phyloP scores from a whole-genome alignment of 2,329 filamentous ascomycete species.

The Sphaerulina populicola region DNA sequence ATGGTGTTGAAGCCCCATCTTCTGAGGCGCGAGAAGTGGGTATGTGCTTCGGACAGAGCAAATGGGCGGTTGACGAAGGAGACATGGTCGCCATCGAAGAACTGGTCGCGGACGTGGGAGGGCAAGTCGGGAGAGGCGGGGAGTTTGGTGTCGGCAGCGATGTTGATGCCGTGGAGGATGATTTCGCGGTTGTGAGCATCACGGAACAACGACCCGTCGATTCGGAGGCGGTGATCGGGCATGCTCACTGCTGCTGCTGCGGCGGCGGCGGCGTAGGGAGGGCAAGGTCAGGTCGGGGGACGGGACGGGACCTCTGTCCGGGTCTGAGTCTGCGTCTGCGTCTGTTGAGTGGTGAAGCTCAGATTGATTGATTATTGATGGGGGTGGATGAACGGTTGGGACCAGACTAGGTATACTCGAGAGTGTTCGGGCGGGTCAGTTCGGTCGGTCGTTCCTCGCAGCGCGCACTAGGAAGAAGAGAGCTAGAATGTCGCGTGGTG shows the following conservation, averaged over 20 bases:
- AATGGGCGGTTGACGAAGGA: slow-evolving; percentile 86
- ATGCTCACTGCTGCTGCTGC: slow-evolving; percentile 7
- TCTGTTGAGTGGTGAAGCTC: no score
- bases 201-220: slow-evolving; percentile 78
- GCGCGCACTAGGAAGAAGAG: no score
- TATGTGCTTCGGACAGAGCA: slow-evolving; percentile 67
- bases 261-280: no score
- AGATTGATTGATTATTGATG: no score
- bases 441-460: no score
- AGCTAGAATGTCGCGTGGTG: no score
- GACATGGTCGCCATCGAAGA: slow-evolving; percentile 88
- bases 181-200: slow-evolving; percentile 77
- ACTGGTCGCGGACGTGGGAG: slow-evolving; percentile 66
- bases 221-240: slow-evolving; percentile 52
- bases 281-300: background rate
- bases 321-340: no score
- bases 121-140: slow-evolving; percentile 70
- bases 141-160: slow-evolving; percentile 82
- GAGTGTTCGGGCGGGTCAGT: no score
- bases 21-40: slow-evolving; percentile 76
- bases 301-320: background rate
- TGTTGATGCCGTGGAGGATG: slow-evolving; percentile 85
- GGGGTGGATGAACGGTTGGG: no score
- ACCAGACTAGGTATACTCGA: no score
- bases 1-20: slow-evolving; percentile 94